phyloP scores from a whole-genome alignment of 2,329 filamentous ascomycete species.

The Coniochaeta ligniaria region DNA sequence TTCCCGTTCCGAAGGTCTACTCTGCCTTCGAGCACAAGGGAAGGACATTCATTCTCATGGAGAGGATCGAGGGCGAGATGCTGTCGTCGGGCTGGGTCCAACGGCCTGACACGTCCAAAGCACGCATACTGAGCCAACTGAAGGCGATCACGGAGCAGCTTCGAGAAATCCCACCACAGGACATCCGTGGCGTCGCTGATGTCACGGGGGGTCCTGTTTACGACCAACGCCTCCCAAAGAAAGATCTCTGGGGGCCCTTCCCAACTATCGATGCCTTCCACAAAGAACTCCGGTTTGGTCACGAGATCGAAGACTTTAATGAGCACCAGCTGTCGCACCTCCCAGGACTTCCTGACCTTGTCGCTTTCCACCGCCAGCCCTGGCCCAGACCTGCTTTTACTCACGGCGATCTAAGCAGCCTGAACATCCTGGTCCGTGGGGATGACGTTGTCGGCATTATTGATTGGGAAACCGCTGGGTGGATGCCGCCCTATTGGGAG shows the following conservation, averaged over 20 bases:
- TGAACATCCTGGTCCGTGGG: constrained; percentile 19
- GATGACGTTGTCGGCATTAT: constrained; percentile 19
- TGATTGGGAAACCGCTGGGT: constrained; percentile 18
- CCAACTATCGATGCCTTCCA: constrained; percentile 18
- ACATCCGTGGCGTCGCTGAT: constrained; percentile 6
- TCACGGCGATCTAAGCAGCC: constrained; percentile 19
- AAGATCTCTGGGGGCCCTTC: constrained; percentile 17
- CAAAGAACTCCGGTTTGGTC: background rate
- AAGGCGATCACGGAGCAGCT: constrained; percentile 11
- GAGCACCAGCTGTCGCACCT: background rate
- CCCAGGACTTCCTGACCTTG: constrained; percentile 5
- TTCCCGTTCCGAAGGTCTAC: constrained; percentile 36
- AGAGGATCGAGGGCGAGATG: constrained; percentile 21
- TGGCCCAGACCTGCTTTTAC: background rate
- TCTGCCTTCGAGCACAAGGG: constrained; percentile 28
- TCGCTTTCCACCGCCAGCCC: constrained; percentile 11
- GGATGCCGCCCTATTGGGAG: constrained; percentile 18
- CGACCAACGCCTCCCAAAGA: constrained; percentile 13
- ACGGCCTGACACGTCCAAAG: constrained; percentile 11
- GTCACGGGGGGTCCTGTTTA: constrained; percentile 14
- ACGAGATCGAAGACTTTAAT: background rate
- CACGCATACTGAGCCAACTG: constrained; percentile 14
- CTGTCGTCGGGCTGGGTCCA: constrained; percentile 6
- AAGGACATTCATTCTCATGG: constrained; percentile 34
- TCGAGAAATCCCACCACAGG: constrained; percentile 7